Conservation (phyloP, 352 stramenopile species). For the Peronospora destructor region DNA sequence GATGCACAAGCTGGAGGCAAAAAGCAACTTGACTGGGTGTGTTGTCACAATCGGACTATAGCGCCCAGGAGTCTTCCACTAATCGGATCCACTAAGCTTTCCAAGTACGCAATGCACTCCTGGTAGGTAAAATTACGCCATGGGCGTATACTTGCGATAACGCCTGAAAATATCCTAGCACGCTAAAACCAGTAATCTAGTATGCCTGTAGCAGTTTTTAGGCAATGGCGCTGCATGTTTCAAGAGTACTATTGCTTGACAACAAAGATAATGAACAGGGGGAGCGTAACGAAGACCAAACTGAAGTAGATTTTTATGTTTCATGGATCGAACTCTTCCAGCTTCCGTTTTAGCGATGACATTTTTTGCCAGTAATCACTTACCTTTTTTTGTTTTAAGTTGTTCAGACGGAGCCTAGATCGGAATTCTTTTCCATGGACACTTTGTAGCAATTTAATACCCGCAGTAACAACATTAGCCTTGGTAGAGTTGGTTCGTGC, state of each 20-base stretch:
- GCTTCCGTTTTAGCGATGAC: too few relatives aligned
- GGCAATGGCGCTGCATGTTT: constrained; percentile 46
- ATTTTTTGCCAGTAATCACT: too few relatives aligned
- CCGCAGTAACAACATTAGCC: too few relatives aligned
- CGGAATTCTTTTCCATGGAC: too few relatives aligned
- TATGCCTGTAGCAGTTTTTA: constrained; percentile 28
- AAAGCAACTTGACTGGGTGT: constrained; percentile 28
- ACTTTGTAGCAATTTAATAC: too few relatives aligned
- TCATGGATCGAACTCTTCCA: constrained; percentile 47
- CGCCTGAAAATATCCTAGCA: constrained; percentile 54
- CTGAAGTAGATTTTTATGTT: constrained; percentile 45
- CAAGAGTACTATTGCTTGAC: constrained; percentile 44
- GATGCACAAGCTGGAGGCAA: constrained; percentile 41
- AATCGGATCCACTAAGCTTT: constrained; percentile 52
- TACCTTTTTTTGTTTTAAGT: too few relatives aligned
- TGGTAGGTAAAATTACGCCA: constrained; percentile 52
- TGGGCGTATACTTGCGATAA: constrained; percentile 54
- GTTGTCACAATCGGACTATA: too few relatives aligned
- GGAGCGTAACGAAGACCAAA: constrained; percentile 55
- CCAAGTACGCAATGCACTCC: constrained; percentile 52
- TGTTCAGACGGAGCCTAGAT: too few relatives aligned
- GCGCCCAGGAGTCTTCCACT: constrained; percentile 23
- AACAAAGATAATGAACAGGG: too few relatives aligned
- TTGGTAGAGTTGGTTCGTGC: too few relatives aligned
- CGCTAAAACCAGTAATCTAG: constrained; percentile 69